phyloP scores from a whole-genome alignment of 208 protist species.

The Naegleria lovaniensis region DNA sequence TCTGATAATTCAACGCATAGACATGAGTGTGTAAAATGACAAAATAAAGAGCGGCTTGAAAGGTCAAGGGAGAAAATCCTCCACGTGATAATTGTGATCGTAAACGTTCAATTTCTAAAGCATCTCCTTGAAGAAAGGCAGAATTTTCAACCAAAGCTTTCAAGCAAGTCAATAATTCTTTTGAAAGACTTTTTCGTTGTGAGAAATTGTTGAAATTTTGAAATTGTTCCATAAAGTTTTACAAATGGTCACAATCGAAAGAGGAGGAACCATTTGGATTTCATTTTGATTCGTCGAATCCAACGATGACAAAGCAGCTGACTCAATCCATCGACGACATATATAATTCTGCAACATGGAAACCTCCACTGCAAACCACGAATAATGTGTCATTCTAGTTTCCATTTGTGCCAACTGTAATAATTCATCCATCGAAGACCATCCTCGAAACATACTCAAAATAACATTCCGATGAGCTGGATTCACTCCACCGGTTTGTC shows the following conservation, averaged over 20 bases:
- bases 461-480: not conserved
- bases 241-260: not conserved
- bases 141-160: not conserved
- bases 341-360: not conserved
- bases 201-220: not conserved
- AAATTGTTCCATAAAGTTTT: not conserved
- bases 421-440: not conserved
- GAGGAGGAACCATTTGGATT: not conserved
- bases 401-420: not conserved
- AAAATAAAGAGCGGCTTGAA: not conserved
- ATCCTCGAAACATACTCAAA: not conserved
- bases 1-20: not conserved
- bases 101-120: not conserved
- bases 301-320: too few relatives aligned
- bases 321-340: not conserved
- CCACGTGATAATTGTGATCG: not conserved
- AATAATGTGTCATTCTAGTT: not conserved
- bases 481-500: slow-evolving; percentile 15
- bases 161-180: not conserved
- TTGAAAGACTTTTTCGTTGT: not conserved
- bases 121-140: not conserved
- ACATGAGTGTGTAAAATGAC: not conserved
- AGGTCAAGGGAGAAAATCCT: not conserved
- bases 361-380: not conserved
- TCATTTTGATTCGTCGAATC: too few relatives aligned